Base-by-base conservation (phyloP, 2,329 filamentous ascomycete species). In the Monilinia vaccinii-corymbosi region DNA sequence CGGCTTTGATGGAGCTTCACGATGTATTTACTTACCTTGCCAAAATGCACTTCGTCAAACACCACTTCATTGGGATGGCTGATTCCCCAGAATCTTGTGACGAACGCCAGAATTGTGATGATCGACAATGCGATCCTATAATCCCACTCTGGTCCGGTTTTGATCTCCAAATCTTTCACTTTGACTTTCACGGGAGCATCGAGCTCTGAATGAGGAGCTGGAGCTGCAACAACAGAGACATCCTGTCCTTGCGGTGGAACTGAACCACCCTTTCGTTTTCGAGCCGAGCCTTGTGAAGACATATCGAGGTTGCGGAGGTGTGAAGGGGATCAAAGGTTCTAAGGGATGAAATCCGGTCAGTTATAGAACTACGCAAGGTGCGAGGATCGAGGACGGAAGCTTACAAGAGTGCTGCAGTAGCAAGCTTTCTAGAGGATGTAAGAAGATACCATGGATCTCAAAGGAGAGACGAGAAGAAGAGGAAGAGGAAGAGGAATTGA, bases 11-110 rank as follows among this genome's bases (percentile, higher is more conserved):
- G 28, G 34, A 32, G n/a, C 14, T 23, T 49, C 16, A 25, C 40
- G 14, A 57, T 58, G 14, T 34, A 31, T 7, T 21, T 10, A 55
- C 21, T 47, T 79, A 97, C 93, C 88, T 99, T 99, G 78, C 94
- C 94, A 75, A 99, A 99, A 77, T 99, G 94, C 61, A 99, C 94
- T 76, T 99, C 94, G 72, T 99, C 94, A 72, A 99, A 99, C 53
- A 99, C 94, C 60, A 99, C 94, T 78, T 97, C 89, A 72, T 96
- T 87, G 18, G 94, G 94, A 75, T 97, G 92, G 73, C 82, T 90
- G 73, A 99, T 97, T 64, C 91, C 92, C 84, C 89, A 97, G 79
- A 99, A 99, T 64, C 94, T 83, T 51, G 94, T 97, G 64, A 91
- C 71, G 71, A 99, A 97, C 53, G 91, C 93, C 66, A 97, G 77